Evolutionary conservation across 2,329 filamentous ascomycete genomes (phyloP).

Genomic region (Coniochaeta sp.): DNA sequence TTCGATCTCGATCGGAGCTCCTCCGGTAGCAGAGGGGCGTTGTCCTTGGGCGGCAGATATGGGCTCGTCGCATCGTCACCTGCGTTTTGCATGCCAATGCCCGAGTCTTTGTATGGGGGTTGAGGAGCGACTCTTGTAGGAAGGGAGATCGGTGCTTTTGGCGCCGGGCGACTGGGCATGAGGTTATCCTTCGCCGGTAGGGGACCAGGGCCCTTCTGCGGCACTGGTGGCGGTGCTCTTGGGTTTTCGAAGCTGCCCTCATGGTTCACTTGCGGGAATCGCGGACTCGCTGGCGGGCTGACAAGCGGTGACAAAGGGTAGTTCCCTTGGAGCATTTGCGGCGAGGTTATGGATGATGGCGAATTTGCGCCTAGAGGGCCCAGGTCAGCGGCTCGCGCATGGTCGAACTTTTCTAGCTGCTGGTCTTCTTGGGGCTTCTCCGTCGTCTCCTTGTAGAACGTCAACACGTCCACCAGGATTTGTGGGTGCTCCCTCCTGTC

Average conservation of each 20-base stretch:
- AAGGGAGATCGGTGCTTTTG: slow-evolving; percentile 69
- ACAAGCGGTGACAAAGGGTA: slow-evolving; percentile 55
- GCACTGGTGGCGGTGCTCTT: slow-evolving; percentile 83
- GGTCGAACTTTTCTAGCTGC: slow-evolving; percentile 93
- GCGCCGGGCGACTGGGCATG: slow-evolving; percentile 77
- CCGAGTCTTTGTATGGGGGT: slow-evolving; percentile 57
- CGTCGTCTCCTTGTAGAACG: slow-evolving; percentile 93
- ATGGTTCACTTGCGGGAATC: slow-evolving; percentile 77
- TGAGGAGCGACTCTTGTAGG: slow-evolving; percentile 51
- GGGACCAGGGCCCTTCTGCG: slow-evolving; percentile 42
- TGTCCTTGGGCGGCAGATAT: slow-evolving; percentile 46
- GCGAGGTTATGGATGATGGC: slow-evolving; percentile 39
- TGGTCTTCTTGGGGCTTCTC: slow-evolving; percentile 75
- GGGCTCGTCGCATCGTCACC: slow-evolving; percentile 45
- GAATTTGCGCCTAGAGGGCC: slow-evolving; percentile 33
- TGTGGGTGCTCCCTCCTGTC: slow-evolving; percentile 94
- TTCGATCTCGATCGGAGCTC: slow-evolving; percentile 64
- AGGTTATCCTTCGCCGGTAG: slow-evolving; percentile 50
- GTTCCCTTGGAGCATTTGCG: slow-evolving; percentile 48
- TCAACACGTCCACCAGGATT: slow-evolving; percentile 90
- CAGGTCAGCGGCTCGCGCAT: slow-evolving; percentile 59
- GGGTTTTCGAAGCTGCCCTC: slow-evolving; percentile 97
- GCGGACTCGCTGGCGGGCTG: slow-evolving; percentile 75
- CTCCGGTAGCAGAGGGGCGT: slow-evolving; percentile 54
- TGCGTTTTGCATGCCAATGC: slow-evolving; percentile 53